Conservation (phyloP, 768 basidiomycete species). For the Leccinum boreale region DNA sequence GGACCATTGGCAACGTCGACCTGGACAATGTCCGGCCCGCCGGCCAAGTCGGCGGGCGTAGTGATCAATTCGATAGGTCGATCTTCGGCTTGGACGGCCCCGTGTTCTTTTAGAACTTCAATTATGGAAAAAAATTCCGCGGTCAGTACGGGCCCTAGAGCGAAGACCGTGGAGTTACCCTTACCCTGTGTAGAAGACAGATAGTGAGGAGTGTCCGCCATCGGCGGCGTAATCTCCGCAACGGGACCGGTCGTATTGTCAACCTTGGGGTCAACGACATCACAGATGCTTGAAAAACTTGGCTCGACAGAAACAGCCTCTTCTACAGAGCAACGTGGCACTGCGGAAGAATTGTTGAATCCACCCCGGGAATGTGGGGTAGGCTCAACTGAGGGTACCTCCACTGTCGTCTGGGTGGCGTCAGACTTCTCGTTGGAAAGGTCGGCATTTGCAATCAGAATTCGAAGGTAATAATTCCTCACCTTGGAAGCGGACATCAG, state of each 20-base stretch:
- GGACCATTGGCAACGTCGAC: slow-evolving; percentile 3
- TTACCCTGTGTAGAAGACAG: not conserved
- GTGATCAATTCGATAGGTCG: not conserved
- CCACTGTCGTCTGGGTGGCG: not conserved
- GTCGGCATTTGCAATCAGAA: slow-evolving; percentile 4
- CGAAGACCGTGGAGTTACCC: not conserved
- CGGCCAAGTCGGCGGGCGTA: not conserved
- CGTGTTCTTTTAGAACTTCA: not conserved
- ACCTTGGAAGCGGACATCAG: slow-evolving; percentile 7
- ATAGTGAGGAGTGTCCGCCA: not conserved
- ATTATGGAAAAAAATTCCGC: not conserved
- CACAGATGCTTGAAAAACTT: not conserved
- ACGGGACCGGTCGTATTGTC: not conserved
- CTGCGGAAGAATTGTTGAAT: not conserved
- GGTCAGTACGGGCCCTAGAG: not conserved
- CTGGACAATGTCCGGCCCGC: not conserved
- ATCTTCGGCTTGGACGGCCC: not conserved
- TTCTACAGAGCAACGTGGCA: slow-evolving; percentile 1
- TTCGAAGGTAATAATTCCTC: slow-evolving; percentile 1
- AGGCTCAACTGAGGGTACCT: slow-evolving; percentile 19
- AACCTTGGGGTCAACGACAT: not conserved
- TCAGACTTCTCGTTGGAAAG: slow-evolving; percentile 2
- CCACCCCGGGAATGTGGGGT: slow-evolving; percentile 7
- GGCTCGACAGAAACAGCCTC: slow-evolving; percentile 7
- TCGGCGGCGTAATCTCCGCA: not conserved